Evolutionary conservation across 2,329 filamentous ascomycete genomes (phyloP).

Genomic region (Fusarium sp.): DNA sequence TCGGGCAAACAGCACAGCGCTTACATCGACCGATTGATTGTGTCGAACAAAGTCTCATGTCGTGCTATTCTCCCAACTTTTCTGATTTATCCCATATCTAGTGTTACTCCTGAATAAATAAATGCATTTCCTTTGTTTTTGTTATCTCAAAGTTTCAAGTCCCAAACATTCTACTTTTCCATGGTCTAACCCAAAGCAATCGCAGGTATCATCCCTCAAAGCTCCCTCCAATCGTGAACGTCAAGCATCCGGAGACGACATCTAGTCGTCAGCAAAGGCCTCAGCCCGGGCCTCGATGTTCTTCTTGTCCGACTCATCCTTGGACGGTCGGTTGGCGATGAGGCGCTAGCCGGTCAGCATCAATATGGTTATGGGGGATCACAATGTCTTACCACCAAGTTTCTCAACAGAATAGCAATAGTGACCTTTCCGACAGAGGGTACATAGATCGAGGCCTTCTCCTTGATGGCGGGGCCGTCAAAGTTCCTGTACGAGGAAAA

Average conservation of each 20-base stretch:
- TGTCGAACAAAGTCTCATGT: constrained; percentile 5
- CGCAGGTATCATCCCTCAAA: background rate
- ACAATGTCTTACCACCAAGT: constrained; percentile 76
- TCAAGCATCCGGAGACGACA: background rate
- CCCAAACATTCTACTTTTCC: constrained; percentile 20
- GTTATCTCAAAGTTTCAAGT: background rate
- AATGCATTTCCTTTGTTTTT: constrained; percentile 27
- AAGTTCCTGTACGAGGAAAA: constrained; percentile 98
- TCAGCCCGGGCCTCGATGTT: constrained; percentile 55
- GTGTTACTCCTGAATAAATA: constrained; percentile 29
- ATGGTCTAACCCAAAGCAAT: constrained; percentile 32
- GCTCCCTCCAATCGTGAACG: background rate
- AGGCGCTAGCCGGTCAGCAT: constrained; percentile 57
- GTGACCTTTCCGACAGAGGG: constrained; percentile 98
- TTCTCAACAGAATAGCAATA: constrained; percentile 89
- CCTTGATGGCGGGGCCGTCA: constrained; percentile 83
- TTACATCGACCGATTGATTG: background rate
- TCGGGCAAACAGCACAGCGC: background rate
- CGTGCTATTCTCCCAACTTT: constrained; percentile 14
- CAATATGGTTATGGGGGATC: constrained; percentile 35
- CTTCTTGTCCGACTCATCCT: constrained; percentile 50
- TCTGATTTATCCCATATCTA: constrained; percentile 37
- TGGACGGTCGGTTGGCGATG: constrained; percentile 61
- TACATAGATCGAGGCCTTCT: constrained; percentile 96
- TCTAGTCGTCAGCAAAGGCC: constrained; percentile 55